phyloP scores from a whole-genome alignment of 768 basidiomycete species.

The Plicaturopsis crispa region DNA sequence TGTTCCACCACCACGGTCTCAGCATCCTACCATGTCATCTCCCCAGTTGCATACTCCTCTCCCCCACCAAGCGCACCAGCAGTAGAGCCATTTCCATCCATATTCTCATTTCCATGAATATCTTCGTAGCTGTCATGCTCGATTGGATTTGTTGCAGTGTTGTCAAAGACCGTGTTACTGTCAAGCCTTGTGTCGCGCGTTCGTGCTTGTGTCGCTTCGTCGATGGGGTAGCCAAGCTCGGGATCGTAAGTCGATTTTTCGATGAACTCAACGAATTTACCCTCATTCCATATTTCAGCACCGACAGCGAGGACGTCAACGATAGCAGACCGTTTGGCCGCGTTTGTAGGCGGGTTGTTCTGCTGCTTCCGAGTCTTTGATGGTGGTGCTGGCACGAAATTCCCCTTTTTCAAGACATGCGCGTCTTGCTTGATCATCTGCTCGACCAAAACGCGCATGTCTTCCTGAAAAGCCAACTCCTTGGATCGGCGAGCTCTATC shows the following conservation, averaged over 20 bases:
- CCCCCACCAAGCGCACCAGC: slow-evolving; percentile 11
- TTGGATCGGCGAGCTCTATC: slow-evolving; percentile 14
- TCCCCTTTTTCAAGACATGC: slow-evolving; percentile 5
- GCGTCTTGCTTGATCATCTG: slow-evolving; percentile 11
- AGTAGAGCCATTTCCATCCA: too few species aligned
- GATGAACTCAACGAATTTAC: slow-evolving; percentile 15
- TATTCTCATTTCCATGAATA: slow-evolving; percentile 7
- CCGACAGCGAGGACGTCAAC: slow-evolving; percentile 12
- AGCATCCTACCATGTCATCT: slow-evolving; percentile 1
- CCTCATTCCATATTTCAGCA: slow-evolving; percentile 10
- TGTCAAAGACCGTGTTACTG: slow-evolving; percentile 13
- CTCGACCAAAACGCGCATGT: slow-evolving; percentile 14
- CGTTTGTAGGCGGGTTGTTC: too few species aligned
- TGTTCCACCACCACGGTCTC: neutral
- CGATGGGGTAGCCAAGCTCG: slow-evolving; percentile 13
- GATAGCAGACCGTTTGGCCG: slow-evolving; percentile 9
- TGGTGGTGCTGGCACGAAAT: slow-evolving; percentile 9
- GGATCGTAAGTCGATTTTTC: slow-evolving; percentile 15
- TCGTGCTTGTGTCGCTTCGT: too few species aligned
- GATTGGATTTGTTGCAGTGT: slow-evolving; percentile 7
- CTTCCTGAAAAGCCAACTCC: slow-evolving; percentile 14
- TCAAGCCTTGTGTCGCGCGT: slow-evolving; percentile 6
- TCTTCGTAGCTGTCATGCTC: slow-evolving; percentile 9
- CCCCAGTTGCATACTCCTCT: slow-evolving; percentile 7
- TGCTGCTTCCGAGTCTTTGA: too few species aligned